Evolutionary conservation across 2,329 filamentous ascomycete genomes (phyloP).

Genomic region (Ophiostoma angusticollis): DNA sequence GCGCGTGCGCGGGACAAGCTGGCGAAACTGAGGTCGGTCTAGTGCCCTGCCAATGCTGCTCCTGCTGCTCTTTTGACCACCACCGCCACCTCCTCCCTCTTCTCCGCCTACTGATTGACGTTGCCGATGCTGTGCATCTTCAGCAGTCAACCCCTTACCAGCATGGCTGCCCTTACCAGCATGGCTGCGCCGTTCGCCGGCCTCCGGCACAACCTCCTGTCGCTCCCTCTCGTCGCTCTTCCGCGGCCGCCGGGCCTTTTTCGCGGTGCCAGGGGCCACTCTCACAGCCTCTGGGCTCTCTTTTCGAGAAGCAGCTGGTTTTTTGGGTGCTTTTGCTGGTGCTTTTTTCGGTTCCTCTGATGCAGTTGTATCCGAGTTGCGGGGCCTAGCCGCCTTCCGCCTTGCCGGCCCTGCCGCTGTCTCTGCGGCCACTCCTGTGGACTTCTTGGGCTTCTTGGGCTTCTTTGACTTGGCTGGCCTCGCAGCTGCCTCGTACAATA

Average conservation of each 20-base stretch:
- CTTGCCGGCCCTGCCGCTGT: neutral
- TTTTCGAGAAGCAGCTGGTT: neutral
- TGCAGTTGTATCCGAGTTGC: neutral
- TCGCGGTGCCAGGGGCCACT: neutral
- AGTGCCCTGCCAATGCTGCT: neutral
- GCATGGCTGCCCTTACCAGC: too few species aligned
- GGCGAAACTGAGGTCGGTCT: constrained; percentile 26
- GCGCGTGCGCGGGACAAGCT: constrained; percentile 37
- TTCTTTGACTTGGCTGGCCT: neutral
- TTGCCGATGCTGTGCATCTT: too few species aligned
- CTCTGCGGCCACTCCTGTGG: neutral
- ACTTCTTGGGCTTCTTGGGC: neutral
- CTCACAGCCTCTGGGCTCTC: neutral
- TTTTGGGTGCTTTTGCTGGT: neutral
- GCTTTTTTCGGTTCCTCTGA: neutral
- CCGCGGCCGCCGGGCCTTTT: neutral
- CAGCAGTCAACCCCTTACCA: too few species aligned
- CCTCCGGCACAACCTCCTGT: too few species aligned
- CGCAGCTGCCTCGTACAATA: too few species aligned
- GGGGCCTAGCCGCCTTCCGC: constrained; percentile 1
- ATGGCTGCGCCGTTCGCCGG: too few species aligned
- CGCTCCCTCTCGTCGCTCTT: neutral
- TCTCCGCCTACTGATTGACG: too few species aligned
- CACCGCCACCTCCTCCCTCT: neutral
- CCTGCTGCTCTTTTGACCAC: neutral